Conservation (phyloP, 2,329 filamentous ascomycete genomes). For the Pseudocercospora cruenta region DNA sequence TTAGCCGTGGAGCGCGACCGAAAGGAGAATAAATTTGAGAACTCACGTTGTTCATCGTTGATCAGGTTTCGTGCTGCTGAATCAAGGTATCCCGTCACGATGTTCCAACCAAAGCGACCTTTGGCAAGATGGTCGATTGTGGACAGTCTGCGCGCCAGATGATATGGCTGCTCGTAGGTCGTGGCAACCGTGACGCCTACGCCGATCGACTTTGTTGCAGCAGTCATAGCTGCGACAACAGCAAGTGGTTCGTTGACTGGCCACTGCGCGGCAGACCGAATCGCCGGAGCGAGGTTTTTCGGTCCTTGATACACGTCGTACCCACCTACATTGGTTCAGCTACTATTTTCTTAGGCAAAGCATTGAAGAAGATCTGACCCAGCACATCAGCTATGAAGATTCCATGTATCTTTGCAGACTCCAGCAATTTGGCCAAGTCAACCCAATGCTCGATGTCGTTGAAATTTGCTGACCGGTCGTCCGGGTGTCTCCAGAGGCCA, state of each 20-base stretch:
- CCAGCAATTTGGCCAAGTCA: constrained; percentile 64
- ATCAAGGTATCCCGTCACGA: constrained; percentile 67
- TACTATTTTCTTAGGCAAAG: constrained; percentile 48
- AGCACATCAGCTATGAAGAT: constrained; percentile 69
- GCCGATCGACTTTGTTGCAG: constrained; percentile 64
- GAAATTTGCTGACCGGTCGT: constrained; percentile 64
- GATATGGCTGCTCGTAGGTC: constrained; percentile 64
- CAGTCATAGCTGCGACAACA: constrained; percentile 67
- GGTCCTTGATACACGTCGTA: constrained; percentile 64
- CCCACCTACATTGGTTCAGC: constrained; percentile 54
- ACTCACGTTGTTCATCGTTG: constrained; percentile 52
- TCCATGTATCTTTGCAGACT: constrained; percentile 64
- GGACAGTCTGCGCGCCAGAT: constrained; percentile 64
- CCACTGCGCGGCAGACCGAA: constrained; percentile 61
- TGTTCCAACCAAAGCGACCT: constrained; percentile 67
- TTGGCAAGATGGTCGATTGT: constrained; percentile 65
- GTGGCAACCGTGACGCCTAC: constrained; percentile 67
- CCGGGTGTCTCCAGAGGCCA: constrained; percentile 64
- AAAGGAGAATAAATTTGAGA: constrained; percentile 28
- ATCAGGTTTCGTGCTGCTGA: constrained; percentile 65
- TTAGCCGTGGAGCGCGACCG: not conserved
- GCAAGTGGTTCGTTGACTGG: constrained; percentile 60
- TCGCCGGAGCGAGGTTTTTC: constrained; percentile 49
- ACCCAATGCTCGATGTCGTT: constrained; percentile 66
- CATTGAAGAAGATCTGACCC: constrained; percentile 46